Evolutionary conservation across 2,329 filamentous ascomycete species (phyloP).

Genomic region (Chaetomium olivaceum): DNA sequence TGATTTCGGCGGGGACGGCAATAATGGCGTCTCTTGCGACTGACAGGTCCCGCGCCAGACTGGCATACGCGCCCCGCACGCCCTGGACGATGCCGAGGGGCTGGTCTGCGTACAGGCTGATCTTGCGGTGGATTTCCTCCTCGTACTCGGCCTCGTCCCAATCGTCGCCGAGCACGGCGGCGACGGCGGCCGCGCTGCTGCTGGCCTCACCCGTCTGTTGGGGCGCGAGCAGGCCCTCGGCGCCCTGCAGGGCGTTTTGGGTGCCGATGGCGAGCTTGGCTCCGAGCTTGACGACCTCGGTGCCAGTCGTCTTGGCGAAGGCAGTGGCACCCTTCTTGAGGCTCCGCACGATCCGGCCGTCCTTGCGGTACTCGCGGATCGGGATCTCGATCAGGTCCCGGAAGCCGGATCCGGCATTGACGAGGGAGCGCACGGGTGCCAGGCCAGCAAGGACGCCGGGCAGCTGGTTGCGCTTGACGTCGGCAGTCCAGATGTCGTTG

Average conservation of each 20-base stretch:
- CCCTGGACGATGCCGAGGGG: constrained; percentile 87
- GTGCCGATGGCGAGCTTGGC: constrained; percentile 94
- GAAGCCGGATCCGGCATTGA: constrained; percentile 87
- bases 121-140: constrained; percentile 71
- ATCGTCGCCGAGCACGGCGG: constrained; percentile 15
- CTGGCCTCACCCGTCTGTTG: constrained; percentile 39
- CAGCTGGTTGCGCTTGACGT: constrained; percentile 86
- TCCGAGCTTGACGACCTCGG: constrained; percentile 89
- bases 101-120: constrained; percentile 92
- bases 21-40: constrained; percentile 89
- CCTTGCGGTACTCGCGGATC: constrained; percentile 88
- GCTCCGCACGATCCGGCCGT: constrained; percentile 87
- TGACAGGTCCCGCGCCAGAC: constrained; percentile 83
- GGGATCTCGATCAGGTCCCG: constrained; percentile 85
- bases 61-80: constrained; percentile 76
- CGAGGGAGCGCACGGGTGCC: constrained; percentile 83
- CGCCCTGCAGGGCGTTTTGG: constrained; percentile 86
- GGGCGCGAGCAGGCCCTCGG: constrained; percentile 72
- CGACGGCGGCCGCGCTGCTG: constrained; percentile 43
- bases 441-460: constrained; percentile 85
- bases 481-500: constrained; percentile 95
- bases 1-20: constrained; percentile 86
- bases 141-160: constrained; percentile 61
- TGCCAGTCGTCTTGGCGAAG: constrained; percentile 91
- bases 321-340: constrained; percentile 86